Evolutionary conservation across 164 flowering plant genomes (phyloP).

Genomic region (Warburgia ugandensis): DNA sequence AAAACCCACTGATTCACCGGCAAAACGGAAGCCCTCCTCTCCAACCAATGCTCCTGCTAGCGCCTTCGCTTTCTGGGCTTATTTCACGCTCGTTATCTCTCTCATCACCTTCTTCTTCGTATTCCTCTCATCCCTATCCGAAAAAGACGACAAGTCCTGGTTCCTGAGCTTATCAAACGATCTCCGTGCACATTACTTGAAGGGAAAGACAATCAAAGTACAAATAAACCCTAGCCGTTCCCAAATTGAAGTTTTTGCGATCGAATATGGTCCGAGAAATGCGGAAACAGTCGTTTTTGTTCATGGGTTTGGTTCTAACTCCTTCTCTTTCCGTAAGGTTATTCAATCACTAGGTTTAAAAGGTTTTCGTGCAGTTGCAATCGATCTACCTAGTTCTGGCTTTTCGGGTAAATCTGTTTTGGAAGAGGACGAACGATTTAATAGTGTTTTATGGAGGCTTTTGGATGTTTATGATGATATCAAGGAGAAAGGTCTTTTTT

Average conservation of each 20-base stretch:
- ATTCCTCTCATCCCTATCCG: conserved; percentile 36
- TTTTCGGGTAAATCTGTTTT: conserved; percentile 59
- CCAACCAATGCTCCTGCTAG: conserved; percentile 5
- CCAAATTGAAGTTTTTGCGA: conserved; percentile 57
- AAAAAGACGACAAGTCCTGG: conserved; percentile 70
- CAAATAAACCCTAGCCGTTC: conserved; percentile 34
- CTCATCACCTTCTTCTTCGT: conserved; percentile 33
- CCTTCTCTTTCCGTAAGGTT: conserved; percentile 51
- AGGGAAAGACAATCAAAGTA: conserved; percentile 65
- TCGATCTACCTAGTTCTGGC: conserved; percentile 90
- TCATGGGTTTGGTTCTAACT: conserved; percentile 76
- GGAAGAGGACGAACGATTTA: conserved; percentile 26
- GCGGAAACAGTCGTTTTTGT: conserved; percentile 53
- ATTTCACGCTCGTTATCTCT: conserved; percentile 61
- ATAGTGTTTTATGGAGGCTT: conserved; percentile 48
- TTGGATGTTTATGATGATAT: conserved; percentile 51
- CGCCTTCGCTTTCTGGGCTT: conserved; percentile 73
- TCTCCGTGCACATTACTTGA: conserved; percentile 66
- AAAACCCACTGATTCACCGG: not conserved
- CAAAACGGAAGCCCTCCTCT: not conserved
- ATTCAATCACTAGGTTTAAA: conserved; percentile 32
- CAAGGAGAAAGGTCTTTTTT: conserved; percentile 78
- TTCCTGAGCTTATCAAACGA: conserved; percentile 50
- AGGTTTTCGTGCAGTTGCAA: conserved; percentile 52
- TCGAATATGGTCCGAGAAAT: conserved; percentile 37